Percentiles rank a stretch among this genome's conserved stretches.
Conservation (phyloP, 2,329 filamentous ascomycete genomes). For the Aspergillus sclerotialis region DNA sequence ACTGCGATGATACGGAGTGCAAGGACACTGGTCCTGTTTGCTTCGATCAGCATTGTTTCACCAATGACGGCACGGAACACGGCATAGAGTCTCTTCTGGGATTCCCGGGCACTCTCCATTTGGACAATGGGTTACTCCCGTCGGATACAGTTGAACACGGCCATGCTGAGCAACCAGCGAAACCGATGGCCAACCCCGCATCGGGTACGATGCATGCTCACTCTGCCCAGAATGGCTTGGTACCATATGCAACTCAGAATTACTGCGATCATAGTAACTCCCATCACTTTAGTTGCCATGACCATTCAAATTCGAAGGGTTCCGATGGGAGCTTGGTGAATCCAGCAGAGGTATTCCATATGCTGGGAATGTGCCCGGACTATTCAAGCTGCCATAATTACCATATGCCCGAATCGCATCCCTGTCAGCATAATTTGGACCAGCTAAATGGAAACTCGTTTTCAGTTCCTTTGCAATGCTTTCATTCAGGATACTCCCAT, state of each 20-base stretch:
- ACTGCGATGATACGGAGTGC: constrained; percentile 22
- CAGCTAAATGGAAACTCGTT: constrained; percentile 16
- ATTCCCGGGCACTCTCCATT: constrained; percentile 21
- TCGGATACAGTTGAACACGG: constrained; percentile 13
- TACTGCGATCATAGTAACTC: constrained; percentile 17
- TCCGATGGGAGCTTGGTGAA: constrained; percentile 22
- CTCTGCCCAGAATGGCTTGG: constrained; percentile 11
- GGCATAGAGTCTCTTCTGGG: constrained; percentile 26
- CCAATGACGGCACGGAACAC: constrained; percentile 13
- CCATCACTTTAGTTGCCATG: constrained; percentile 23
- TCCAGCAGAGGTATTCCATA: constrained; percentile 28
- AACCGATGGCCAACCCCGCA: constrained; percentile 12
- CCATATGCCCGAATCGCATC: constrained; percentile 15
- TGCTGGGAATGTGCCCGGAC: constrained; percentile 28
- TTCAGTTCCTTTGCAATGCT: constrained; percentile 21
- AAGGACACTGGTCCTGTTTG: constrained; percentile 27
- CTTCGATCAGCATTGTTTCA: constrained; percentile 33
- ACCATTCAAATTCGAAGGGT: constrained; percentile 24
- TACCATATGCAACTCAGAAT: constrained; percentile 13
- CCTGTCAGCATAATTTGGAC: constrained; percentile 8
- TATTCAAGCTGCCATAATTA: constrained; percentile 20
- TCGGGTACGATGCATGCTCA: constrained; percentile 10
- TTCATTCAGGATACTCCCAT: constrained; percentile 25
- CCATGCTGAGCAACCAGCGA: constrained; percentile 13
- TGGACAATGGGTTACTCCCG: constrained; percentile 23